Evolutionary conservation across 805 yeast species (phyloP), one percentile per base, ranked within the genome.

Genomic region (Pichia sporocuriosa): DNA sequence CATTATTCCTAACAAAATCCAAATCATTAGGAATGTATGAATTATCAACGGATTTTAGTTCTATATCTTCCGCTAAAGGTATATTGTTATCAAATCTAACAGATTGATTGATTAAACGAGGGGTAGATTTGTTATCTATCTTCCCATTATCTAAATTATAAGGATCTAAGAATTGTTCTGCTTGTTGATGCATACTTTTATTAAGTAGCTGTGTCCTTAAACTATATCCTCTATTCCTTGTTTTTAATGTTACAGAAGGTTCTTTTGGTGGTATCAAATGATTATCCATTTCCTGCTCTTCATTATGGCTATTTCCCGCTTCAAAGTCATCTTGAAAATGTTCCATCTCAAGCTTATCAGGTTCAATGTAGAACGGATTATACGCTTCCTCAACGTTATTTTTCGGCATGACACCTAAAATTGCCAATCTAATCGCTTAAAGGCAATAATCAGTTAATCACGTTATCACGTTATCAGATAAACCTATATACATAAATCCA

Each of bases 191-290:
- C 23, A 63, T 48, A 20, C 53, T 51, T 42, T 69, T 75, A 54
- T 69, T 75, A 62, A 81, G 71, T 37, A 82, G 65, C 61, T 82
- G 87, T 0, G 84, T 68, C 46, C 89, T 67, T 42, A 82, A 59
- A 8, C 85, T 78, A 46, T 79, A 75, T 0, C 88, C 88, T 51
- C 89, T 61, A 46, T 70, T 72, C 47, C 84, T 64, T 24, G 71
- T 63, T 40, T 50, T 58, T 13, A 57, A 53, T 1, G 63, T 55
- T 30, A 47, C 49, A 5, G 62, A 19, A 2, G 46, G 44, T 35
- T 26, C 31, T 2, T 26, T n/a, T 1, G 52, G 51, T 10, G 52
- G 19, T 23, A 11, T n/a, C 12, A 23, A 22, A 2, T 27, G 19
- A n/a, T 16, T 19, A 26, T 26, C 13, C 10, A 5, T 26, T 26